phyloP scores from a whole-genome alignment of 441 rosid genomes.

The Erysimum pusillum region DNA sequence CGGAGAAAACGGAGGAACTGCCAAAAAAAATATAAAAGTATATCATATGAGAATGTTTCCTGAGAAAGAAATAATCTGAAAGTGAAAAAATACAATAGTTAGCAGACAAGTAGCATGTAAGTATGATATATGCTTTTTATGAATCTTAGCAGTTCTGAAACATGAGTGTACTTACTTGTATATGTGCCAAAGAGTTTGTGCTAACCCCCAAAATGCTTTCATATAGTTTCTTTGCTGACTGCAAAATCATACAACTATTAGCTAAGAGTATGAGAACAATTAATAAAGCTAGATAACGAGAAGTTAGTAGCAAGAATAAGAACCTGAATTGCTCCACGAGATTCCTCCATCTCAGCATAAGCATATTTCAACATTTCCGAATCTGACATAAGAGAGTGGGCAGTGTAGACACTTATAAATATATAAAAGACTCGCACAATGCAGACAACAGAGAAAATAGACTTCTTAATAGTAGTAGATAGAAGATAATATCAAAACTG shows the following conservation, averaged over 20 bases:
- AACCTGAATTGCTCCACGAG: conserved; percentile 88
- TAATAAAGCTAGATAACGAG: conserved; percentile 12
- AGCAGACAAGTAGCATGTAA: conserved; percentile 17
- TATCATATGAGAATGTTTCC: conserved; percentile 32
- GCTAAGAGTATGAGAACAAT: conserved; percentile 31
- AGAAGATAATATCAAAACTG: not conserved
- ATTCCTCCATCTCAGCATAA: conserved; percentile 95
- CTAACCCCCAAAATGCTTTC: conserved; percentile 82
- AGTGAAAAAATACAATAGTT: not conserved
- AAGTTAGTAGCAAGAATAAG: conserved; percentile 35
- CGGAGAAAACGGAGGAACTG: conserved; percentile 94
- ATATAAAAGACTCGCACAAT: conserved; percentile 6
- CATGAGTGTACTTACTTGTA: conserved; percentile 67
- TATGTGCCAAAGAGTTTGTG: conserved; percentile 82
- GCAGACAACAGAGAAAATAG: not conserved
- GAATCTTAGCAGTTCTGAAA: conserved; percentile 32
- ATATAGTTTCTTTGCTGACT: conserved; percentile 87
- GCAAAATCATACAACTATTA: conserved; percentile 51
- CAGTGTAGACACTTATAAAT: conserved; percentile 6
- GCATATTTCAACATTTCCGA: conserved; percentile 94
- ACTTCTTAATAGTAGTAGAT: not conserved
- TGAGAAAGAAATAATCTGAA: conserved; percentile 9
- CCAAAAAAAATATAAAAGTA: conserved; percentile 33
- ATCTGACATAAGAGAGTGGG: conserved; percentile 53
- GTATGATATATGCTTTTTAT: conserved; percentile 14